phyloP scores from a whole-genome alignment of 805 yeast genomes.

The Sugiyamaella boreocaroliniensis region DNA sequence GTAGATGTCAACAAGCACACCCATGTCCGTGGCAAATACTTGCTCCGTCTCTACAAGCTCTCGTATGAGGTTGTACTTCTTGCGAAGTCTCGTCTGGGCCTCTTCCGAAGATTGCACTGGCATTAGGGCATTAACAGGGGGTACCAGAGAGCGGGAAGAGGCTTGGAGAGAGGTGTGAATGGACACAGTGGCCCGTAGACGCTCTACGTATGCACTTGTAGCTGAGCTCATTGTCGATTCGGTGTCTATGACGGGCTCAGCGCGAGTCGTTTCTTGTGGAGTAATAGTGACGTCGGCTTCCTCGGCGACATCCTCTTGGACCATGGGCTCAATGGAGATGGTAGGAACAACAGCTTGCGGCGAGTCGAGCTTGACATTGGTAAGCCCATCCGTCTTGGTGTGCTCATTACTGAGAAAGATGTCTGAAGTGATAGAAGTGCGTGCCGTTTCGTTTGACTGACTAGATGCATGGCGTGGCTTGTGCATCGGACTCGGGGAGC shows the following conservation, averaged over 20 bases:
- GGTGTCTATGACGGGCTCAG: neutral
- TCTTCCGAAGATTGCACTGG: slow-evolving; percentile 1
- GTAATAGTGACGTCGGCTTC: neutral
- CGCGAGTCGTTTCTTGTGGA: neutral
- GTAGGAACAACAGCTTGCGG: neutral
- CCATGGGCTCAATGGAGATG: neutral
- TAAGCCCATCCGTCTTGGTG: neutral
- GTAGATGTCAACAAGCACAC: slow-evolving; percentile 30
- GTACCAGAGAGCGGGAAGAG: slow-evolving; percentile 1
- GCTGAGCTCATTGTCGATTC: neutral
- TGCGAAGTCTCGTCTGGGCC: slow-evolving; percentile 15
- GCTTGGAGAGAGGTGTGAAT: neutral
- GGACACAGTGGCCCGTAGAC: slow-evolving; percentile 2
- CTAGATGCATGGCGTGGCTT: neutral
- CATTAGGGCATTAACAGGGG: neutral
- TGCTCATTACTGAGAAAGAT: neutral
- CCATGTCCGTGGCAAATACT: slow-evolving; percentile 33
- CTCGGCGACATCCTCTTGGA: no score
- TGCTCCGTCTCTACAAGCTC: slow-evolving; percentile 35
- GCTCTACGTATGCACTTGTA: slow-evolving; percentile 2
- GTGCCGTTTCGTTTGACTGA: neutral
- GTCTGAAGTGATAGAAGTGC: slow-evolving; percentile 1
- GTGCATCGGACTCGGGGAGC: neutral
- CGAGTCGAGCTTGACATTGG: neutral
- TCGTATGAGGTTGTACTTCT: slow-evolving; percentile 27